These are phyloP conservation scores for Phytophthora agathidicida DNA, from an alignment of 352 stramenopile species.

Conservation along the genomic window DNA sequence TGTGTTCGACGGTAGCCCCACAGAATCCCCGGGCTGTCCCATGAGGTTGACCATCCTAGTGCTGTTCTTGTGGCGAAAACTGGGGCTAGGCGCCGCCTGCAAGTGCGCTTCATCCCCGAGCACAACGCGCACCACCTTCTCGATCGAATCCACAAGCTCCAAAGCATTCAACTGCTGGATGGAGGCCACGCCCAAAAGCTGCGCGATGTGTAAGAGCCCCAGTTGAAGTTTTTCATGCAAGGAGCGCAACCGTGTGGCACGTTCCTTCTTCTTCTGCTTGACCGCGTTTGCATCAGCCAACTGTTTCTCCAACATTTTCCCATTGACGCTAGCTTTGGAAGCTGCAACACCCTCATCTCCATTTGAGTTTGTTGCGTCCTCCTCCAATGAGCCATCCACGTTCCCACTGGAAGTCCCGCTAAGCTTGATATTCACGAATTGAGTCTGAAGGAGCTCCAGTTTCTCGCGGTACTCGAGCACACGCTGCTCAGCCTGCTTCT, in stretches of 20 bases:
- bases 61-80: constrained; percentile 79
- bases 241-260: constrained; percentile 51
- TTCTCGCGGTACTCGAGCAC: constrained; percentile 67
- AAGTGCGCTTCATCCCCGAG: constrained; percentile 78
- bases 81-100: constrained; percentile 49
- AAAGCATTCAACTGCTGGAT: constrained; percentile 58
- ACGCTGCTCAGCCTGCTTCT: constrained; percentile 62
- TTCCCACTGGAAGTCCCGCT: constrained; percentile 45
- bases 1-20: constrained; percentile 37
- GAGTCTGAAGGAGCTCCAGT: constrained; percentile 56
- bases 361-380: constrained; percentile 6
- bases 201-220: constrained; percentile 77
- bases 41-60: constrained; percentile 43
- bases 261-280: constrained; percentile 79
- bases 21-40: constrained; percentile 34
- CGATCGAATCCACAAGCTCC: constrained; percentile 70
- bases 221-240: constrained; percentile 81
- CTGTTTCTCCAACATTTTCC: constrained; percentile 76
- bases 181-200: constrained; percentile 63
- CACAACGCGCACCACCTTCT: constrained; percentile 78
- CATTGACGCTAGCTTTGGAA: constrained; percentile 47
- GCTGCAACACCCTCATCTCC: constrained; percentile 20
- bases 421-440: constrained; percentile 80
- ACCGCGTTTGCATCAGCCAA: constrained; percentile 48
- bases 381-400: constrained; percentile 20